phyloP scores from a whole-genome alignment of 495 filamentous ascomycete species.

The Penicillium soppii region DNA sequence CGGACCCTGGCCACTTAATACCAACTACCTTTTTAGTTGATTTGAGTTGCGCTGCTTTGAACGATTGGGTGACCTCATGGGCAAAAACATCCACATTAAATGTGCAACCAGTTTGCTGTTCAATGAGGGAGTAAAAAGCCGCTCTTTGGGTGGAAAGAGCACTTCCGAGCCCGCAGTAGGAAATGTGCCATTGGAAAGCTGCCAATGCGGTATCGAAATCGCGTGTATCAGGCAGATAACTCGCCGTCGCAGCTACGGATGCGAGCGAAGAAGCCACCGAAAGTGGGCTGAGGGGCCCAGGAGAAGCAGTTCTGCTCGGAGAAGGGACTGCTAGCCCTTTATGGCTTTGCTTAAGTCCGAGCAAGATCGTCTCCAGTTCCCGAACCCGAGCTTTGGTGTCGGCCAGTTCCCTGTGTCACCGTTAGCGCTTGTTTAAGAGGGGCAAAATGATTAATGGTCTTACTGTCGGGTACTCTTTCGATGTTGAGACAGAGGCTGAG shows the following conservation, averaged over 20 bases:
- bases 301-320: constrained; percentile 5
- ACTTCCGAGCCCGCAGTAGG: constrained; percentile 22
- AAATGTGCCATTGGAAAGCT: constrained; percentile 22
- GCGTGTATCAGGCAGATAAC: constrained; percentile 14
- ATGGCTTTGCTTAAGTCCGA: constrained; percentile 1
- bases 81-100: constrained; percentile 27
- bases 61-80: constrained; percentile 11
- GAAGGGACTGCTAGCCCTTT: not conserved
- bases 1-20: constrained; percentile 18
- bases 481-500: constrained; percentile 4
- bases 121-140: constrained; percentile 18
- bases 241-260: not conserved
- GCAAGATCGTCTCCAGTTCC: constrained; percentile 18
- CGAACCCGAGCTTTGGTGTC: constrained; percentile 23
- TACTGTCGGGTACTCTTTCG: constrained; percentile 24
- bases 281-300: not conserved
- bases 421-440: constrained; percentile 1
- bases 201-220: constrained; percentile 21
- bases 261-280: not conserved
- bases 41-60: constrained; percentile 2
- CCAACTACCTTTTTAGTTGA: not conserved
- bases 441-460: not conserved
- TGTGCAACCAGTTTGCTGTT: constrained; percentile 14
- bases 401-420: constrained; percentile 18
- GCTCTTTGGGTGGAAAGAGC: constrained; percentile 15